These are phyloP conservation scores for Apiospora pterosperma DNA, from an alignment of 2,329 filamentous ascomycete species.

Conservation along the genomic window DNA sequence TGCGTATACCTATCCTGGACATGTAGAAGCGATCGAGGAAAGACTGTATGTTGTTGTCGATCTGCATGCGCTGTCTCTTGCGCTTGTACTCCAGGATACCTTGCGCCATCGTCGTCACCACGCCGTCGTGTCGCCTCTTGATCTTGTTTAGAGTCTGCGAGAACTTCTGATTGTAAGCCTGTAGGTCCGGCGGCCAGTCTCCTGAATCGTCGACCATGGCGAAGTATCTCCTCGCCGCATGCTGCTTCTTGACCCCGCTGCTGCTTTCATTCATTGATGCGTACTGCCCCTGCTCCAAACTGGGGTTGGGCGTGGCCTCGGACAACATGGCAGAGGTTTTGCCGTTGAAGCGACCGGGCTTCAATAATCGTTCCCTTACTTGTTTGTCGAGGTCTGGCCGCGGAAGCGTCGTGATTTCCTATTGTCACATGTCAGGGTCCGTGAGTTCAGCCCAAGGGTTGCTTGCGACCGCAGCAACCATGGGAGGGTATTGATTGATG, in stretches of 20 bases:
- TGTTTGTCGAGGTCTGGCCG: conserved; percentile 74
- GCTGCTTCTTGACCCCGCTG: conserved; percentile 45
- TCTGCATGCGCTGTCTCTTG: conserved; percentile 93
- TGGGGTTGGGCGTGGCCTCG: conserved; percentile 86
- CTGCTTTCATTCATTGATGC: conserved; percentile 51
- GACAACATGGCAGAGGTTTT: conserved; percentile 66
- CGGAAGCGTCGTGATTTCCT: conserved; percentile 89
- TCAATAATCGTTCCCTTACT: conserved; percentile 74
- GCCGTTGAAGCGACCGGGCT: conserved; percentile 53
- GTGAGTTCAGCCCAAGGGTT: background rate
- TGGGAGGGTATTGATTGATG: conserved; percentile 16
- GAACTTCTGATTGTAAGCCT: conserved; percentile 91
- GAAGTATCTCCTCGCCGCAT: conserved; percentile 73
- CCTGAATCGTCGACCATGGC: conserved; percentile 82
- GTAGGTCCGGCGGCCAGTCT: conserved; percentile 91
- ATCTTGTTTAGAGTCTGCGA: conserved; percentile 86
- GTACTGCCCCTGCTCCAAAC: conserved; percentile 81
- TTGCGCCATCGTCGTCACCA: conserved; percentile 97
- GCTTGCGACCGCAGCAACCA: background rate
- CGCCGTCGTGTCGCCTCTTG: conserved; percentile 92
- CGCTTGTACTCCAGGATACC: conserved; percentile 98
- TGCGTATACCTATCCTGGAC: conserved; percentile 97
- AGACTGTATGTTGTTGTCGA: conserved; percentile 93
- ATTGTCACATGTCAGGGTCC: conserved; percentile 23
- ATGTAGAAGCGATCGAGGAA: conserved; percentile 99